Conservation (phyloP, 306 rosid species). For the Acacia crassicarpa region DNA sequence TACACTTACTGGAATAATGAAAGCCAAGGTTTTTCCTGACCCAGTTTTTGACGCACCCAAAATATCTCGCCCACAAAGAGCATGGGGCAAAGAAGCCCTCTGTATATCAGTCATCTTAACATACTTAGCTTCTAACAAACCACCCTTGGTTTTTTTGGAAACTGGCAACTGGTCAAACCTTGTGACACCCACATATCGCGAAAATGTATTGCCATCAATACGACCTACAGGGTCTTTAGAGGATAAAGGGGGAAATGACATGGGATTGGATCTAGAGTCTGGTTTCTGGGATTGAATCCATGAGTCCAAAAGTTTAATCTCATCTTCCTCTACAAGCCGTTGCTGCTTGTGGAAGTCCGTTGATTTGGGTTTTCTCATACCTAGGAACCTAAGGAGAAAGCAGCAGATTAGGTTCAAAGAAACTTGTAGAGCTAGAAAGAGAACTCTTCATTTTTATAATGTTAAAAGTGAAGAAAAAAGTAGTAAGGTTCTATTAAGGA, state of each 20-base stretch:
- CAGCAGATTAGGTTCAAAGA: background rate
- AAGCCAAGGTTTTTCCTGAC: constrained; percentile 92
- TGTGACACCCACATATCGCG: constrained; percentile 67
- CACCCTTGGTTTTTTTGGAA: constrained; percentile 65
- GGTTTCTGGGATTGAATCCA: constrained; percentile 62
- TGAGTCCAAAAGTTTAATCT: constrained; percentile 49
- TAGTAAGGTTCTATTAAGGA: background rate
- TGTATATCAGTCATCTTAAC: constrained; percentile 80
- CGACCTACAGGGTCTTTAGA: constrained; percentile 44
- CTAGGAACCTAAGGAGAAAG: background rate
- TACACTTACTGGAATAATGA: constrained; percentile 76
- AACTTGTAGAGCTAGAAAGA: background rate
- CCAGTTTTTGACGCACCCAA: constrained; percentile 96
- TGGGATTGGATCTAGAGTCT: constrained; percentile 61
- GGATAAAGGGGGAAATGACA: constrained; percentile 55
- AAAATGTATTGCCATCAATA: constrained; percentile 36
- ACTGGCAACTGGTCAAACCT: constrained; percentile 67
- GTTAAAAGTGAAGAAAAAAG: too few relatives aligned
- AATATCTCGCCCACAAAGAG: constrained; percentile 76
- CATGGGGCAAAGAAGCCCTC: constrained; percentile 85
- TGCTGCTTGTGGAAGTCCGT: constrained; percentile 49
- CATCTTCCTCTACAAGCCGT: constrained; percentile 43
- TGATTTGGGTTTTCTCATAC: constrained; percentile 63
- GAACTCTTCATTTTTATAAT: background rate
- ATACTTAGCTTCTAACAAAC: constrained; percentile 42